Conservation (phyloP, 139 green algal species). For the Trebouxia sp. region DNA sequence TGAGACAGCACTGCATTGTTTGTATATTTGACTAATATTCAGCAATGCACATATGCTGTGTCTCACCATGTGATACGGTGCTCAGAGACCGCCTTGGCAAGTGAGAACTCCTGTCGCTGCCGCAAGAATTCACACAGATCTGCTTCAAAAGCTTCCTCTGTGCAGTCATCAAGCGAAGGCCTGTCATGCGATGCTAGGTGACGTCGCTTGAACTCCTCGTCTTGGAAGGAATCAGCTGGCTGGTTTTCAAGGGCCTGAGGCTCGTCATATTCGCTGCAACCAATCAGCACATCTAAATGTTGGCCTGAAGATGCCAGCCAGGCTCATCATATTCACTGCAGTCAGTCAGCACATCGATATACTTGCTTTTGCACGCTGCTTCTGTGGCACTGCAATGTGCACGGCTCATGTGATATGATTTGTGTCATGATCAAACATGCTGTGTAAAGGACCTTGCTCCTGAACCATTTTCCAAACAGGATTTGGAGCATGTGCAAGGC, state of each 20-base stretch:
- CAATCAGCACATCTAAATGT: not conserved
- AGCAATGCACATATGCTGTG: no score
- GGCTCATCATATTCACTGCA: constrained; percentile 1
- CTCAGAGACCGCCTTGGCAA: constrained; percentile 37
- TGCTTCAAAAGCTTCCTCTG: constrained; percentile 46
- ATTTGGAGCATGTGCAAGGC: no score
- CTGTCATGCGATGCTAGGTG: constrained; percentile 34
- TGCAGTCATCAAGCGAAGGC: constrained; percentile 40
- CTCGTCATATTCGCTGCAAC: constrained; percentile 3
- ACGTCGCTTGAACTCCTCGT: constrained; percentile 24
- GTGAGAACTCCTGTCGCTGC: constrained; percentile 37
- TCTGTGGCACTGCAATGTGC: no score
- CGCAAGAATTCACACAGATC: constrained; percentile 52
- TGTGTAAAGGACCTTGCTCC: no score
- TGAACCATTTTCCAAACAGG: no score
- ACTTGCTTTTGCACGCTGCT: no score
- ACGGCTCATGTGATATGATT: no score
- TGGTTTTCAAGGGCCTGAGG: not conserved
- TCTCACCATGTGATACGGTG: constrained; percentile 50
- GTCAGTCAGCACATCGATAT: not conserved
- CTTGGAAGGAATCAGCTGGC: not conserved
- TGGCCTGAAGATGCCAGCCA: not conserved
- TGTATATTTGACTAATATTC: no score
- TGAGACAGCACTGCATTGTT: no score
- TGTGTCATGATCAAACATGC: no score